phyloP scores from a whole-genome alignment of 257 asterid species.

The Leonotis leonurus region DNA sequence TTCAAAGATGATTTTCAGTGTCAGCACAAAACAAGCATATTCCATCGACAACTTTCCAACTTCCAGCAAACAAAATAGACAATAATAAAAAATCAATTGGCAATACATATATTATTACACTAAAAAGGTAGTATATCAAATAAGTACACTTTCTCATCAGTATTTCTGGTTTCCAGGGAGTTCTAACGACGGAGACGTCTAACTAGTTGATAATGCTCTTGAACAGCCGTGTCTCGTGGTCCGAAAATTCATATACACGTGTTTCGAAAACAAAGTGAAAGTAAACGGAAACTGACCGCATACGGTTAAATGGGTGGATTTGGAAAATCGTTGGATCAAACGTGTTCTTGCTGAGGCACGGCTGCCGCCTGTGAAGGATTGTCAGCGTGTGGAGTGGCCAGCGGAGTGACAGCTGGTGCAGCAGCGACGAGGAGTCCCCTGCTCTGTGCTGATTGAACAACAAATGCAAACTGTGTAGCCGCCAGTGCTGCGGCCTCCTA shows the following conservation, averaged over 20 bases:
- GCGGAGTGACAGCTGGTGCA: conserved; percentile 43
- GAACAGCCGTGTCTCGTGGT: conserved; percentile 12
- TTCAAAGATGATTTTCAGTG: background rate
- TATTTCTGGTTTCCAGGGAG: background rate
- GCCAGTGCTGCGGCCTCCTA: conserved; percentile 94
- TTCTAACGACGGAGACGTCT: background rate
- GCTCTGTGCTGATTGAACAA: conserved; percentile 81
- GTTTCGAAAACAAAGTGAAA: conserved; percentile 10
- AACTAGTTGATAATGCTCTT: conserved; percentile 7
- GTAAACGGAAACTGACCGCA: too few relatives aligned
- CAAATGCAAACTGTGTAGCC: conserved; percentile 82
- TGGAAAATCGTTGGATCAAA: conserved; percentile 29
- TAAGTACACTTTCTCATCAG: conserved; percentile 19
- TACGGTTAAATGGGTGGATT: too few relatives aligned
- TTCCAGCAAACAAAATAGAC: background rate
- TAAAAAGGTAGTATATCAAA: conserved; percentile 16
- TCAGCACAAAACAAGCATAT: too few relatives aligned
- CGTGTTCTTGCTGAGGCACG: conserved; percentile 45
- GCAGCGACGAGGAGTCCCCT: conserved; percentile 76
- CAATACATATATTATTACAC: conserved; percentile 12
- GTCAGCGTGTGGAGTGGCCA: conserved; percentile 15
- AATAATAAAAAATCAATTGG: conserved; percentile 11
- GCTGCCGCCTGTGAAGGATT: conserved; percentile 11
- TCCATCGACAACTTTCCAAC: background rate
- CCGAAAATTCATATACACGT: conserved; percentile 28